A percentile compares a stretch with the other conserved stretches of the same genome.
These are phyloP conservation scores for Dictyostelium purpureum DNA, from an alignment of 78 protist species.

Conservation along the genomic window DNA sequence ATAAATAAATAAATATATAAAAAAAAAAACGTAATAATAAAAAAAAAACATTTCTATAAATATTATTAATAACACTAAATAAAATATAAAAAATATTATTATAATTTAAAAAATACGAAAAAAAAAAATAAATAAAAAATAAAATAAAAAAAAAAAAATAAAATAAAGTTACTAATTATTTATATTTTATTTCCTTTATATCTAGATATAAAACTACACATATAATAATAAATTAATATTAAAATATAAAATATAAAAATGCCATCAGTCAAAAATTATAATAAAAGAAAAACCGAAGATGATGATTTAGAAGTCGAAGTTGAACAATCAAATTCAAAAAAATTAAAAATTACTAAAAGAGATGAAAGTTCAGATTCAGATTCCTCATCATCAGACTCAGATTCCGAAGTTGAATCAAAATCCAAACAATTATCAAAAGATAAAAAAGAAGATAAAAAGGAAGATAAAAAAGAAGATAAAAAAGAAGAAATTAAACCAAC, in stretches of 20 bases:
- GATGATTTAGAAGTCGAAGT: constrained; percentile 9
- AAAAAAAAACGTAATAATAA: too few species aligned
- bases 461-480: neutral
- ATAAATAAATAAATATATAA: too few species aligned
- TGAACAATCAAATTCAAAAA: constrained; percentile 21
- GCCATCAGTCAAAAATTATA: constrained; percentile 33
- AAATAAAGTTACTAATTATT: too few species aligned
- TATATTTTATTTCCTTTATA: too few species aligned
- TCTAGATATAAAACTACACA: too few species aligned
- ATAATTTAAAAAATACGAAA: too few species aligned
- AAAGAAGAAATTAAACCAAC: neutral
- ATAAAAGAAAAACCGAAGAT: constrained; percentile 15
- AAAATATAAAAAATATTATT: too few species aligned
- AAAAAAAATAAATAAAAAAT: too few species aligned
- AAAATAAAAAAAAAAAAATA: too few species aligned
- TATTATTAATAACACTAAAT: too few species aligned
- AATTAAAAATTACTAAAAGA: neutral
- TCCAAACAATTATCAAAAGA: neutral
- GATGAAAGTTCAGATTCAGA: neutral
- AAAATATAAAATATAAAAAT: neutral
- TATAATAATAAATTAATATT: neutral
- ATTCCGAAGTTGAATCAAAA: neutral
- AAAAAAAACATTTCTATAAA: too few species aligned
- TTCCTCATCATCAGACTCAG: neutral
- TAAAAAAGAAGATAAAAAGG: neutral